These are phyloP conservation scores for Gilbertella persicaria DNA, from an alignment of 371 early-diverging fungal genomes.

Conservation along the genomic window DNA sequence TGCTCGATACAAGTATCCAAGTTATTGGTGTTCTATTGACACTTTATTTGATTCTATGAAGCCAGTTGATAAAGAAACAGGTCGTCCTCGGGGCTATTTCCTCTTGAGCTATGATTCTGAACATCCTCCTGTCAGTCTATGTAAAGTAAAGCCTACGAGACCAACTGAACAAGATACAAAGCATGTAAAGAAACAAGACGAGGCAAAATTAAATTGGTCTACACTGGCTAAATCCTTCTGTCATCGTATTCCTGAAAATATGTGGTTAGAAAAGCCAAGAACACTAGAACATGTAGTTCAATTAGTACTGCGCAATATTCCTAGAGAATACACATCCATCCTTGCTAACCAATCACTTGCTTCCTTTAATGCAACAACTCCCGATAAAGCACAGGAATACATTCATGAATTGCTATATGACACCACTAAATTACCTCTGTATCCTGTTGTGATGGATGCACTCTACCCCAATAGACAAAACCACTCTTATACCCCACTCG, in stretches of 20 bases:
- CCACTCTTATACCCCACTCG: slow-evolving; percentile 16
- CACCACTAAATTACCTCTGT: slow-evolving; percentile 44
- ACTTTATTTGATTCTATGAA: slow-evolving; percentile 78
- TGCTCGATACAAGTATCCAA: slow-evolving; percentile 79
- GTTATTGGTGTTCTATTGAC: slow-evolving; percentile 74
- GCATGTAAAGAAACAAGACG: not conserved
- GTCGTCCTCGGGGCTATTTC: slow-evolving; percentile 84
- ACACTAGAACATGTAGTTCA: slow-evolving; percentile 46
- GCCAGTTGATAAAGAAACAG: slow-evolving; percentile 81
- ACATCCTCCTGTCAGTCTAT: slow-evolving; percentile 45
- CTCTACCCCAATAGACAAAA: slow-evolving; percentile 32
- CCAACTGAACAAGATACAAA: slow-evolving; percentile 1
- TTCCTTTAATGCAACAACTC: slow-evolving; percentile 27
- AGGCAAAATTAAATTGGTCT: slow-evolving; percentile 46
- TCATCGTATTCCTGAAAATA: slow-evolving; percentile 51
- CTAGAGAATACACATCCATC: slow-evolving; percentile 45
- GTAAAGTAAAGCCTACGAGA: slow-evolving; percentile 22
- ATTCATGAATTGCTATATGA: slow-evolving; percentile 42
- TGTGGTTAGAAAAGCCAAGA: slow-evolving; percentile 53
- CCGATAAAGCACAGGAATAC: slow-evolving; percentile 36
- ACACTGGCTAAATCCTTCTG: slow-evolving; percentile 51
- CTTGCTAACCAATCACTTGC: slow-evolving; percentile 43
- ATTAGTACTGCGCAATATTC: slow-evolving; percentile 49
- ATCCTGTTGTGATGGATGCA: slow-evolving; percentile 44
- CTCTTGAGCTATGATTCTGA: slow-evolving; percentile 61